Percentiles rank a stretch among this genome's conserved stretches.
Evolutionary conservation across 2,329 filamentous ascomycete species (phyloP).

Genomic region (Fusarium sp.): DNA sequence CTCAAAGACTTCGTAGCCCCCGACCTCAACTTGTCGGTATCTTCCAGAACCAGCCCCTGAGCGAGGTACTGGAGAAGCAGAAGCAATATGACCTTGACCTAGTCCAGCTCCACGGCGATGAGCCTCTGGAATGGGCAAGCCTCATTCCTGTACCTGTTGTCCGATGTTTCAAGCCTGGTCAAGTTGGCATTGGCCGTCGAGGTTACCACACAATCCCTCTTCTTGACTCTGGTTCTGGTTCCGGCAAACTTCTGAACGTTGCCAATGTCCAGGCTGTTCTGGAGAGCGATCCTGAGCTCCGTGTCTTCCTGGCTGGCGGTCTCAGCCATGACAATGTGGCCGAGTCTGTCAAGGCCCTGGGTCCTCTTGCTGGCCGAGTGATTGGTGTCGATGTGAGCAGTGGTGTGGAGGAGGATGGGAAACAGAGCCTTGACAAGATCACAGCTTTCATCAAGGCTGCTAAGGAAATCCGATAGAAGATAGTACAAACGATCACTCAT

Average conservation of each 20-base stretch:
- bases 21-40: slow-evolving; percentile 89
- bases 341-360: slow-evolving; percentile 73
- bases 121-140: slow-evolving; percentile 91
- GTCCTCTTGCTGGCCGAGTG: slow-evolving; percentile 71
- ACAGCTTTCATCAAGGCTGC: slow-evolving; percentile 81
- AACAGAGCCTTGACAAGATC: slow-evolving; percentile 86
- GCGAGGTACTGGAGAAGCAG: slow-evolving; percentile 84
- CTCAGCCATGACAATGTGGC: slow-evolving; percentile 83
- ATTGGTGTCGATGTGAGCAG: slow-evolving; percentile 93
- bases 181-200: slow-evolving; percentile 77
- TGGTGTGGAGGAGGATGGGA: slow-evolving; percentile 87
- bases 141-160: slow-evolving; percentile 95
- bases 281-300: slow-evolving; percentile 75
- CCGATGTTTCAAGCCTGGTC: slow-evolving; percentile 82
- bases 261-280: slow-evolving; percentile 76
- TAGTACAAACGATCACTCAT: slow-evolving; percentile 20
- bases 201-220: slow-evolving; percentile 88
- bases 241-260: slow-evolving; percentile 82
- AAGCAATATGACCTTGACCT: slow-evolving; percentile 83
- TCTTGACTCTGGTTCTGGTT: slow-evolving; percentile 87
- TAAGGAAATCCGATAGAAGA: slow-evolving; percentile 68
- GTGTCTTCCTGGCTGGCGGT: slow-evolving; percentile 87
- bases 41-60: slow-evolving; percentile 90
- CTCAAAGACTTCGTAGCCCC: slow-evolving; percentile 62
- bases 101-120: slow-evolving; percentile 92